Conservation (phyloP, 2,329 filamentous ascomycete species). For the Xylariaceae sp. region DNA sequence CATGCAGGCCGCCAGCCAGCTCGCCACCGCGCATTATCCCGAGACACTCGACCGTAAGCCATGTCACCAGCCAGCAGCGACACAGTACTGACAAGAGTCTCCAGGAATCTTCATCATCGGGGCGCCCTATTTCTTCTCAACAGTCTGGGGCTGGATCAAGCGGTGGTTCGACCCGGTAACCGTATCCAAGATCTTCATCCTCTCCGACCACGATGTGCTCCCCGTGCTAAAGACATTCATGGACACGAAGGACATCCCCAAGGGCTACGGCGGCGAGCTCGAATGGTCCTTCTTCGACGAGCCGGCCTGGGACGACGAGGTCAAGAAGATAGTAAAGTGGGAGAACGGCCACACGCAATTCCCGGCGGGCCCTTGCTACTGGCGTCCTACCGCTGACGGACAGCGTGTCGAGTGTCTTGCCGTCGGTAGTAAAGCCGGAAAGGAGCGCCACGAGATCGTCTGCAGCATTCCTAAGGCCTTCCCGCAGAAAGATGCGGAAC, state of each 20-base stretch:
- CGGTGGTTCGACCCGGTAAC: conserved; percentile 94
- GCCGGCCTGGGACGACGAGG: conserved; percentile 45
- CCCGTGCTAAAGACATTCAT: conserved; percentile 78
- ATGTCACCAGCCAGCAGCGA: not conserved
- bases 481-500: conserved; percentile 22
- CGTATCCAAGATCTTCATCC: conserved; percentile 93
- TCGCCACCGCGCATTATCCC: conserved; percentile 91
- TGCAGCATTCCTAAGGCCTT: conserved; percentile 48
- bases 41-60: conserved; percentile 73
- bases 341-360: conserved; percentile 50
- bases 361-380: conserved; percentile 54
- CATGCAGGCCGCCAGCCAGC: conserved; percentile 85
- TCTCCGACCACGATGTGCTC: conserved; percentile 68
- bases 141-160: conserved; percentile 93
- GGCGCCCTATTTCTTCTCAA: conserved; percentile 85
- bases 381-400: conserved; percentile 47
- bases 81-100: not conserved
- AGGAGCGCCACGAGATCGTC: conserved; percentile 43
- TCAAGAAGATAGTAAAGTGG: conserved; percentile 41
- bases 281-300: conserved; percentile 85
- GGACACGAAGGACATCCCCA: conserved; percentile 77
- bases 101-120: conserved; percentile 67
- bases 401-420: conserved; percentile 49
- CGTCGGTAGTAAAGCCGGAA: conserved; percentile 45
- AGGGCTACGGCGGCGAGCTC: conserved; percentile 81